phyloP scores from a whole-genome alignment of 2,329 filamentous ascomycete species.

The Byssothecium circinans region DNA sequence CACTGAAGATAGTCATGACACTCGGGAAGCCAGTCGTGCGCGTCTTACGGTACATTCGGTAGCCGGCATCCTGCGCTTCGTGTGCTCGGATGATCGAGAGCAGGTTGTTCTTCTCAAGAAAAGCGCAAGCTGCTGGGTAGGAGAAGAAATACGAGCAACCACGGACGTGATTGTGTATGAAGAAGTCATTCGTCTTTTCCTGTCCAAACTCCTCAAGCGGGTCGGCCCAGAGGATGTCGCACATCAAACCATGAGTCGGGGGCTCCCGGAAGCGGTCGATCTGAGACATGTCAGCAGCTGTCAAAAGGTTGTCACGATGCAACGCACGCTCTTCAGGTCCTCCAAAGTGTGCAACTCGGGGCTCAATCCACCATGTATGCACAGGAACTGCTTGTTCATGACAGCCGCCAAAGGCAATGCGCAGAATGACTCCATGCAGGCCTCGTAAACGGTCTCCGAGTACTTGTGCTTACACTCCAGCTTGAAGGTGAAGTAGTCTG shows the following conservation, averaged over 20 bases:
- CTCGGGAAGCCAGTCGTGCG: conserved; percentile 96
- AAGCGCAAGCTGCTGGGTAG: conserved; percentile 93
- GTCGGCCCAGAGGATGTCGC: conserved; percentile 98
- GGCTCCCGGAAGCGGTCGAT: conserved; percentile 98
- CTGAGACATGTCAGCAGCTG: conserved; percentile 49
- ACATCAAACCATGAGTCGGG: conserved; percentile 97
- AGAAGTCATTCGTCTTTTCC: conserved; percentile 97
- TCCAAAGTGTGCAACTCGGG: conserved; percentile 95
- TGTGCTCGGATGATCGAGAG: conserved; percentile 96
- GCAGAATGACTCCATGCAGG: conserved; percentile 98
- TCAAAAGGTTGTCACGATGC: neutral
- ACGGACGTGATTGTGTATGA: conserved; percentile 96
- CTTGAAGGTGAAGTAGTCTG: conserved; percentile 99
- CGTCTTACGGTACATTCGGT: conserved; percentile 99
- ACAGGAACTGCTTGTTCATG: conserved; percentile 99
- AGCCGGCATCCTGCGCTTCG: conserved; percentile 97
- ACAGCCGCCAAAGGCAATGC: conserved; percentile 88
- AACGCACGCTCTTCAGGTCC: conserved; percentile 79
- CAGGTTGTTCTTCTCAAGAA: conserved; percentile 98
- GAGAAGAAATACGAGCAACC: conserved; percentile 99
- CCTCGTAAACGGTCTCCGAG: conserved; percentile 92
- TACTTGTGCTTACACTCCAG: conserved; percentile 99
- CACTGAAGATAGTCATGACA: conserved; percentile 99
- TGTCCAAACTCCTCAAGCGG: conserved; percentile 97
- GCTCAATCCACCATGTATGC: conserved; percentile 94